Base-by-base conservation (phyloP, 495 filamentous ascomycete species). In the Tuber indicum region DNA sequence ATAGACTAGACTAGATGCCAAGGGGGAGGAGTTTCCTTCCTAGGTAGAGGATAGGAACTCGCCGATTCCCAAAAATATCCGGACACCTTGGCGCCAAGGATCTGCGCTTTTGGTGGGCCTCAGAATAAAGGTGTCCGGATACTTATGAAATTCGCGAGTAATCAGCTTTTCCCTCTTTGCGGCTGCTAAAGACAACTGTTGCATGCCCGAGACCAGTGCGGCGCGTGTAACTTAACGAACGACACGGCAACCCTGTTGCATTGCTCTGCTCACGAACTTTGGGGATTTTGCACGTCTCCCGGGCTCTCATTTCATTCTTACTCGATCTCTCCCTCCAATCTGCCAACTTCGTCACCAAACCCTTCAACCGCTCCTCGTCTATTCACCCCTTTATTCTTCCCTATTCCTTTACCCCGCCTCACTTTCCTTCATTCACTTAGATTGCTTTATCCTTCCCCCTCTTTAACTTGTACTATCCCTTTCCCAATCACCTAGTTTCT, bases 281-380 rank as follows among this genome's bases (percentile, higher is more conserved):
- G 76, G 76, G 66, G 72, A 76, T 76, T 76, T 77, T 62, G 74
- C 69, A 78, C 75, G 75, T 72, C 75, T 72, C 47, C 75, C 75
- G 32, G 26, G 58, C 58, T 66, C 58, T 36, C 58, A 36, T 36
- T 66, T 36, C 58, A 19, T 66, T 6, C 58, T 17, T 32, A 36
- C 58, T 26, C 58, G 26, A 32, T 32, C 58, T 36, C n/a, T 66
- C 26, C 36, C 58, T 36, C 17, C 26, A 66, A 66, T 66, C 58
- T 26, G 26, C 32, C 58, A 36, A 73, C n/a, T 71, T 58, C 66
- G 75, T 49, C 69, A 76, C 76, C 44, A 47, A 43, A 76, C 39
- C 66, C 45, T 52, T 41, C 69, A 26, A 36, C 52, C 44, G 39
- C 75, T 76, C 74, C 36, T 42, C 71, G 66, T 58, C 43, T 14